Evolutionary conservation across 2,329 filamentous ascomycete genomes (phyloP).

Genomic region (Colletotrichum tofieldiae): DNA sequence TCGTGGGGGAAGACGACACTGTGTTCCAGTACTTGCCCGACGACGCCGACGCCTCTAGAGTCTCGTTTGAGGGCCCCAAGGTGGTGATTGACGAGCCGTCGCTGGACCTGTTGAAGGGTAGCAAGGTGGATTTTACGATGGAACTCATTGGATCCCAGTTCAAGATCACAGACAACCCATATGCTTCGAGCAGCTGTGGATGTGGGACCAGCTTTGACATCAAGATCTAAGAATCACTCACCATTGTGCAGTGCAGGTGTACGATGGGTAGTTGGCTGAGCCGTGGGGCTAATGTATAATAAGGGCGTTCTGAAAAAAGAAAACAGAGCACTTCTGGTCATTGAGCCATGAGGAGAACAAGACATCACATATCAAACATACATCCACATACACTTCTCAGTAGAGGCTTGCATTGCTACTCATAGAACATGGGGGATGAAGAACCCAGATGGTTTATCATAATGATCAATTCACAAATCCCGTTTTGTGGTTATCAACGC

Average conservation of each 20-base stretch:
- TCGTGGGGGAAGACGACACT: constrained; percentile 82
- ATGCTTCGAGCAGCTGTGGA: constrained; percentile 93
- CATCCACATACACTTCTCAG: constrained; percentile 28
- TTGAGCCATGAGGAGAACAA: neutral
- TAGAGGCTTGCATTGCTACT: constrained; percentile 43
- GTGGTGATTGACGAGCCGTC: constrained; percentile 92
- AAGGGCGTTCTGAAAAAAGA: too few relatives aligned
- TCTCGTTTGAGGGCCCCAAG: constrained; percentile 69
- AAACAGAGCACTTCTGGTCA: neutral
- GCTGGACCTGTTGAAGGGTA: constrained; percentile 89
- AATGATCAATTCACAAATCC: constrained; percentile 53
- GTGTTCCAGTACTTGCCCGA: constrained; percentile 81
- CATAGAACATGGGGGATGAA: constrained; percentile 34
- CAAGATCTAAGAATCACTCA: constrained; percentile 66
- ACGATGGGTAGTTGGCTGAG: neutral
- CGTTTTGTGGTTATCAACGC: constrained; percentile 53
- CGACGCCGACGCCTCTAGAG: constrained; percentile 51
- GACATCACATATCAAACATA: neutral
- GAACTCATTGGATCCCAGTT: constrained; percentile 93
- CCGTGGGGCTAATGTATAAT: neutral
- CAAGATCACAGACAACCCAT: constrained; percentile 94
- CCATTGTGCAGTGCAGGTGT: neutral
- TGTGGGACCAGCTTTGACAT: constrained; percentile 99
- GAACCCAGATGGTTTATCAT: constrained; percentile 37
- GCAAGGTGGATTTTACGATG: constrained; percentile 96